Evolutionary conservation across 73 alveolate species (phyloP).

Genomic region (Tetrahymena elliotti): DNA sequence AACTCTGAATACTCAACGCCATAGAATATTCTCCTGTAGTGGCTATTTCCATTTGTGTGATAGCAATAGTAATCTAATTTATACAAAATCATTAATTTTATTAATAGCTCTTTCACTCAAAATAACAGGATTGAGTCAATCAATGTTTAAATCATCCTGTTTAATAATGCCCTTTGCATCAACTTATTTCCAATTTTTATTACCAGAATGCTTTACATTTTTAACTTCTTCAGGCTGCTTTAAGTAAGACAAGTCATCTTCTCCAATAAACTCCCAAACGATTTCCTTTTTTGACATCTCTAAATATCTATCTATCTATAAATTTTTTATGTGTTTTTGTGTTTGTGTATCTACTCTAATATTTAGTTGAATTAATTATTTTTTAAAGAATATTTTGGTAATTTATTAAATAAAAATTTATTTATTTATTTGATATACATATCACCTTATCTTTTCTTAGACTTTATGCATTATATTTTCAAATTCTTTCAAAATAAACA

Average conservation of each 20-base stretch:
- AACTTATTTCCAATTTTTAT: not conserved
- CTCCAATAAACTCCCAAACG: not conserved
- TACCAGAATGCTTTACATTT: not conserved
- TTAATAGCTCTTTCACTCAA: not conserved
- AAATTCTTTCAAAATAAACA: too few species aligned
- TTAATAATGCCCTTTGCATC: not conserved
- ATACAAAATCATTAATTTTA: not conserved
- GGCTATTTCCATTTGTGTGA: constrained; percentile 30
- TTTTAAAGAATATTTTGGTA: not conserved
- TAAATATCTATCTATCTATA: not conserved
- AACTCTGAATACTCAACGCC: constrained; percentile 23
- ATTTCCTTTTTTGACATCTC: not conserved
- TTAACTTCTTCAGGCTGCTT: not conserved
- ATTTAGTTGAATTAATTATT: too few species aligned
- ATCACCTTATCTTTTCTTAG: too few species aligned
- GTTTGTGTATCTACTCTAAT: not conserved
- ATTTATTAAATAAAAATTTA: too few species aligned
- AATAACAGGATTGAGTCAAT: not conserved
- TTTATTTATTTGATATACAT: too few species aligned
- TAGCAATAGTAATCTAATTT: constrained; percentile 10
- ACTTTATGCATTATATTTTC: too few species aligned
- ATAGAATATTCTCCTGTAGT: constrained; percentile 23
- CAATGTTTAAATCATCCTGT: not conserved
- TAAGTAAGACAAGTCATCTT: not conserved
- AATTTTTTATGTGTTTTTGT: not conserved